These are phyloP conservation scores for Candida golubevii DNA, from an alignment of 805 yeast genomes.

Conservation along the genomic window DNA sequence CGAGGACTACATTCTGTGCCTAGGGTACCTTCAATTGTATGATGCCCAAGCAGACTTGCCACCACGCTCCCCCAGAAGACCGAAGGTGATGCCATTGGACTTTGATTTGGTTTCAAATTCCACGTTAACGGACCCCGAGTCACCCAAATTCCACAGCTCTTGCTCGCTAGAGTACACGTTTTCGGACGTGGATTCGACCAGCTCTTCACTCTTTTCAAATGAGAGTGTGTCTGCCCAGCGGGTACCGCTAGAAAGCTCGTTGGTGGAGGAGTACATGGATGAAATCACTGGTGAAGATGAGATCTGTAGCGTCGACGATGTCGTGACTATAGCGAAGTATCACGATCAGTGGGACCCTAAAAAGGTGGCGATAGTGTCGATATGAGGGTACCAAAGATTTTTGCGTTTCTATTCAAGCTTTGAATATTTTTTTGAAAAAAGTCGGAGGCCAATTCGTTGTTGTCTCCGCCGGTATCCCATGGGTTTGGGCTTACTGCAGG, in stretches of 20 bases:
- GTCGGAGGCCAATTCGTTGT: no score
- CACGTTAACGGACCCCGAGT: neutral
- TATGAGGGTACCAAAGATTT: neutral
- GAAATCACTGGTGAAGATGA: constrained; percentile 16
- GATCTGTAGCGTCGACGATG: constrained; percentile 22
- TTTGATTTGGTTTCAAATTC: neutral
- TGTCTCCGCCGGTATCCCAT: no score
- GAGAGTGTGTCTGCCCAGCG: neutral
- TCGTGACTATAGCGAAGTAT: constrained; percentile 20
- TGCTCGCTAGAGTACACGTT: constrained; percentile 9
- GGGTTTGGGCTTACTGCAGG: no score
- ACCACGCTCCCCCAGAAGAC: constrained; percentile 12
- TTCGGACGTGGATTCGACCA: constrained; percentile 4
- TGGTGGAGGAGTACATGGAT: constrained; percentile 18
- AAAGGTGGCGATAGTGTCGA: constrained; percentile 9
- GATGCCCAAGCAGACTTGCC: constrained; percentile 3
- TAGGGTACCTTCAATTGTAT: neutral
- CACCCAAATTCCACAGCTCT: constrained; percentile 2
- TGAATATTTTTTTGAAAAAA: no score
- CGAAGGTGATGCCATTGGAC: neutral
- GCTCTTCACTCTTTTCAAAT: constrained; percentile 14
- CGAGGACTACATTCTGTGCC: neutral
- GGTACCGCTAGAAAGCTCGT: constrained; percentile 3
- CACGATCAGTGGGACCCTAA: constrained; percentile 16
- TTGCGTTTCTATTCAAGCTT: neutral